Percentiles rank a stretch among this genome's conserved stretches.
These are phyloP conservation scores for Trypanosoma platydactyli DNA, from an alignment of 208 protist species.

Conservation along the genomic window DNA sequence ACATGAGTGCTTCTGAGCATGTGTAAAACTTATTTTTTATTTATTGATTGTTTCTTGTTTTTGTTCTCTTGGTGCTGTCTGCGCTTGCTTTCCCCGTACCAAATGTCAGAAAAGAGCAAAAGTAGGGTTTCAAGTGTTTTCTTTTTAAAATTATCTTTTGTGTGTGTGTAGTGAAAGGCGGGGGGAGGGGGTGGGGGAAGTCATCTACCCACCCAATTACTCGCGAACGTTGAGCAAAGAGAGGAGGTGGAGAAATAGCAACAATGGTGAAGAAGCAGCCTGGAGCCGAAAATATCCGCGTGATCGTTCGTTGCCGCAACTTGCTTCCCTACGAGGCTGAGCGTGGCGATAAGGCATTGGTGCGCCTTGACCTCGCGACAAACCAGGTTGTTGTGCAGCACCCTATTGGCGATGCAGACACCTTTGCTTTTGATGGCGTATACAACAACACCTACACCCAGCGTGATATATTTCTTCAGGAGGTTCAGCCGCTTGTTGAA, in stretches of 20 bases:
- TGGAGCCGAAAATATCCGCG: slow-evolving; percentile 88
- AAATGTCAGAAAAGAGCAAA: slow-evolving; percentile 15
- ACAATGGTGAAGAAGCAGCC: slow-evolving; percentile 71
- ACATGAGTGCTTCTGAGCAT: background rate
- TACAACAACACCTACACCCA: slow-evolving; percentile 93
- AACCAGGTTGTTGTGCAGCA: slow-evolving; percentile 89
- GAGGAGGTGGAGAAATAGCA: background rate
- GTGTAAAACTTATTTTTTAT: slow-evolving; percentile 23
- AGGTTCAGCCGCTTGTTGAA: slow-evolving; percentile 86
- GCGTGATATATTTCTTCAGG: slow-evolving; percentile 88
- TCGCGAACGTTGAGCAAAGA: too few relatives aligned
- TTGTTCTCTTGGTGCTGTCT: slow-evolving; percentile 14
- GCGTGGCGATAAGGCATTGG: slow-evolving; percentile 84
- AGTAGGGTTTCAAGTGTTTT: slow-evolving; percentile 4
- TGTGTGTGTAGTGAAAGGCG: slow-evolving; percentile 1
- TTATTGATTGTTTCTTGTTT: slow-evolving; percentile 9
- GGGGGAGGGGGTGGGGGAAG: too few relatives aligned
- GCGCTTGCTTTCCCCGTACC: slow-evolving; percentile 3
- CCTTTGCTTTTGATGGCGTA: slow-evolving; percentile 89
- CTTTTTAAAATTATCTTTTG: background rate
- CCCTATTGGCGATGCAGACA: slow-evolving; percentile 79
- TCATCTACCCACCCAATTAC: too few relatives aligned
- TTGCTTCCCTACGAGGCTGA: slow-evolving; percentile 81
- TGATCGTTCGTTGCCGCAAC: slow-evolving; percentile 85
- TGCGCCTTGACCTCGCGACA: slow-evolving; percentile 84